These are phyloP conservation scores for Xylariales sp. DNA, from an alignment of 2,329 filamentous ascomycete species.

Conservation along the genomic window DNA sequence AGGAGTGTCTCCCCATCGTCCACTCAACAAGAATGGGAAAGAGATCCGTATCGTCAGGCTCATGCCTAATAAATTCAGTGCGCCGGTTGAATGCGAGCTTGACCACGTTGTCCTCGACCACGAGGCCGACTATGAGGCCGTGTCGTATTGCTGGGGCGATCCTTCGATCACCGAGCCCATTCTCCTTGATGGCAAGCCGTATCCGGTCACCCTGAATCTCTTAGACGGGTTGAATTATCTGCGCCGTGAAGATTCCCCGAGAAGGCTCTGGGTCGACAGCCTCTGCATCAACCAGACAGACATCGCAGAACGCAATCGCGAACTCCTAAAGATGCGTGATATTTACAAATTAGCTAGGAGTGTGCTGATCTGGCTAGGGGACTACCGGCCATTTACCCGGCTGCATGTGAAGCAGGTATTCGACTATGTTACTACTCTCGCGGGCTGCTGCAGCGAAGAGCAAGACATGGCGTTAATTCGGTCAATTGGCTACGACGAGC, in stretches of 20 bases:
- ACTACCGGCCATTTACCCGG: conserved; percentile 28
- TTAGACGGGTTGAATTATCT: conserved; percentile 28
- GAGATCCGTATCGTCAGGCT: conserved; percentile 38
- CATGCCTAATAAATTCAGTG: conserved; percentile 25
- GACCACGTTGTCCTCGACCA: conserved; percentile 31
- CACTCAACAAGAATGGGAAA: conserved; percentile 27
- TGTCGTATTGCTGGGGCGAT: conserved; percentile 41
- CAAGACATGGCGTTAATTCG: conserved; percentile 16
- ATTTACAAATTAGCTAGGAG: conserved; percentile 31
- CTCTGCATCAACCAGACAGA: conserved; percentile 41
- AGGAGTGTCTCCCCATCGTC: conserved; percentile 36
- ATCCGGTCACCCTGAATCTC: conserved; percentile 37
- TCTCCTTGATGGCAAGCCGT: conserved; percentile 27
- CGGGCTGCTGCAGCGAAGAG: not conserved
- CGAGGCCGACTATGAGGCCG: conserved; percentile 35
- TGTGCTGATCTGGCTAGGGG: conserved; percentile 34
- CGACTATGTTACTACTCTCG: conserved; percentile 19
- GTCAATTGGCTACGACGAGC: conserved; percentile 24
- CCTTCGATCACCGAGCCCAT: conserved; percentile 35
- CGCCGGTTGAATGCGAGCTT: conserved; percentile 36
- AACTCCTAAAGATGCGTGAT: conserved; percentile 37
- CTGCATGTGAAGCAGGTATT: conserved; percentile 27
- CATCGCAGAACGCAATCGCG: conserved; percentile 26
- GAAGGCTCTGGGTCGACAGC: conserved; percentile 38
- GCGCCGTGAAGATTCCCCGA: conserved; percentile 30